These are phyloP conservation scores for Allantophomopsis lycopodina DNA, from an alignment of 2,329 filamentous ascomycete genomes.

Conservation along the genomic window DNA sequence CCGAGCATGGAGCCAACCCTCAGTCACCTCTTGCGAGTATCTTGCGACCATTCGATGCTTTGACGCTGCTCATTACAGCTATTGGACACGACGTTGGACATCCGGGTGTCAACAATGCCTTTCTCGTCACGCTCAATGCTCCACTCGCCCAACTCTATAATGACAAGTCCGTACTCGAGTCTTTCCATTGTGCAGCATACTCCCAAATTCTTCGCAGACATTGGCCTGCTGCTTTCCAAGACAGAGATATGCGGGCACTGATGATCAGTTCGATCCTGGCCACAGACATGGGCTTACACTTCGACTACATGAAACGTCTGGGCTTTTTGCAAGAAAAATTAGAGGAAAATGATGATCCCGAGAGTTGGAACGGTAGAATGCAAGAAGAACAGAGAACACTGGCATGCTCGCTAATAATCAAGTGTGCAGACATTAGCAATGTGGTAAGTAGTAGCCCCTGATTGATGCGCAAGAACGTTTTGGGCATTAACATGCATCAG, in stretches of 20 bases:
- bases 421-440: slow-evolving; percentile 97
- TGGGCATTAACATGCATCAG: slow-evolving; percentile 27
- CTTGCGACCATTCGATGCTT: slow-evolving; percentile 73
- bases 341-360: slow-evolving; percentile 47
- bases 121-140: slow-evolving; percentile 81
- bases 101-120: slow-evolving; percentile 95
- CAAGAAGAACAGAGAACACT: slow-evolving; percentile 66
- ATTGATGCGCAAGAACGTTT: neutral
- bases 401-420: slow-evolving; percentile 85
- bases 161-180: slow-evolving; percentile 90
- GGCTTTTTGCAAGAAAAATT: slow-evolving; percentile 70
- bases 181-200: slow-evolving; percentile 93
- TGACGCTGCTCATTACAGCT: slow-evolving; percentile 85
- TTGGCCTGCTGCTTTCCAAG: slow-evolving; percentile 74
- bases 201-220: slow-evolving; percentile 88
- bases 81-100: slow-evolving; percentile 97
- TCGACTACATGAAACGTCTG: slow-evolving; percentile 88
- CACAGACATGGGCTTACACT: slow-evolving; percentile 95
- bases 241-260: slow-evolving; percentile 67
- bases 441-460: slow-evolving; percentile 56
- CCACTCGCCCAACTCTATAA: slow-evolving; percentile 93
- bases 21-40: slow-evolving; percentile 59
- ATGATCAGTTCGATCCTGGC: slow-evolving; percentile 98
- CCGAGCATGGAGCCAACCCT: slow-evolving; percentile 6
- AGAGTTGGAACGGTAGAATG: slow-evolving; percentile 66